Base-by-base conservation (phyloP, 208 protist genomes). In the Leishmania gerbilli region DNA sequence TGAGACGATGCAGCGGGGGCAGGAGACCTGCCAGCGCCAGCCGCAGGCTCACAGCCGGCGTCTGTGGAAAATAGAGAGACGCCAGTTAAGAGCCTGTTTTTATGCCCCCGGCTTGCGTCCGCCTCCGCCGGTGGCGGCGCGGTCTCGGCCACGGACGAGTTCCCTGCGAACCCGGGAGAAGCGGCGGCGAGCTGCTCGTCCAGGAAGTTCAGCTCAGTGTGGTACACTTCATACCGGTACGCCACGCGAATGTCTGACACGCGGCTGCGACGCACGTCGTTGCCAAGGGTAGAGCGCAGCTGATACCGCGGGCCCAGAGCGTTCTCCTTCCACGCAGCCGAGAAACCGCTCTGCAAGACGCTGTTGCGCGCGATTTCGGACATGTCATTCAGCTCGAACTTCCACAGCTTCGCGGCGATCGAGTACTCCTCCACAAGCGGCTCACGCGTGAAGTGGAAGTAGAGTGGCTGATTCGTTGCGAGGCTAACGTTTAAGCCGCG, bases 341-440 rank as follows among this genome's bases (percentile, higher is more conserved):
- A 93, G 79, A 99, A 99, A 42, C 99, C 98, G 80, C 91, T 96
- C 84, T 99, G 96, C 34, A 98, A 82, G 8, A 99, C 99, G 51
- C 88, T 97, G 86, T 99, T 99, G 47, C 98, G 95, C n/a, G 99
- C 99, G 75, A 99, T 99, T 87, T 99, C 99, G 72, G 97, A 99
- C 37, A 99, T 88, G 85, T 99, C 99, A 79, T 96, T 96, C 53
- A 98, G 95, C 76, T 97, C 95, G n/a, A 99, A 91, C 80, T 98
- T 90, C 96, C 97, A 99, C 71, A 99, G 87, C 89, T 99, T 99
- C n/a, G 97, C 93, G 0, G 99, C 98, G 77, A 99, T 98, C 77
- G 91, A 95, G 88, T 99, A 99, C 90, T 99, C 99, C 88, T 99
- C 99, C 58, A 99, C 96, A 7, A 99, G 91, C 11, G 99, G 99